Evolutionary conservation across 2,329 filamentous ascomycete species (phyloP), one percentile per base, ranked within the genome.

Genomic region (Aspergillus sp.): DNA sequence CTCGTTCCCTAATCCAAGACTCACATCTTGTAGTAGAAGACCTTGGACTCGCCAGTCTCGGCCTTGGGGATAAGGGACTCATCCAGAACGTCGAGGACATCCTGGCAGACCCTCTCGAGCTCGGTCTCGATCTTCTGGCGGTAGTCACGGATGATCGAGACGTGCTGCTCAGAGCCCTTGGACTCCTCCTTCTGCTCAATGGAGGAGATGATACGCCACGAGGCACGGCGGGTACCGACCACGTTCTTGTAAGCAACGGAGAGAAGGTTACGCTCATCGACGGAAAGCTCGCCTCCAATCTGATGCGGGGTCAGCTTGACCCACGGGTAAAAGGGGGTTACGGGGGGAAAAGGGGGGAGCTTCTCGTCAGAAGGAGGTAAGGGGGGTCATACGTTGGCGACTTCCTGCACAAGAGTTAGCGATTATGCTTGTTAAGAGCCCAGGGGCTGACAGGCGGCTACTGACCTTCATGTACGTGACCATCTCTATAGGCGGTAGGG

Each of bases 11-110:
- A 15, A n/a, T 13, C 27, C 15, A 54, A 49, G 56, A 77, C 96
- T 92, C 84, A 97, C 94, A 98, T 98, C 89, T 98, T 98, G 90
- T 97, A 93, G 86, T 98, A 98, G 83, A 98, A 98, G 78, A 98
- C 94, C 89, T 97, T 98, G 80, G 92, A 96, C 86, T 98, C 94
- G 83, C 94, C 94, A 70, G 91, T 90, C 82, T 95, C 90, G 77
- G 94, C 94, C 82, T 95, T 94, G 81, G 93, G 93, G 77, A 98
- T 98, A 75, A 98, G 86, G 77, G 88, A 89, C 76, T 96, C 85
- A 79, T 97, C 93, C 69, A 98, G 86, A 71, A 98, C 94, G 74
- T 96, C 90, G 71, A 98, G 90, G 71, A 97, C 92, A 84, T 98
- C 94, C 84, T 97, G 88, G 88, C 94, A 98, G 82, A 97, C 92